phyloP scores from a whole-genome alignment of 805 yeast species.

The Spathaspora boniae region DNA sequence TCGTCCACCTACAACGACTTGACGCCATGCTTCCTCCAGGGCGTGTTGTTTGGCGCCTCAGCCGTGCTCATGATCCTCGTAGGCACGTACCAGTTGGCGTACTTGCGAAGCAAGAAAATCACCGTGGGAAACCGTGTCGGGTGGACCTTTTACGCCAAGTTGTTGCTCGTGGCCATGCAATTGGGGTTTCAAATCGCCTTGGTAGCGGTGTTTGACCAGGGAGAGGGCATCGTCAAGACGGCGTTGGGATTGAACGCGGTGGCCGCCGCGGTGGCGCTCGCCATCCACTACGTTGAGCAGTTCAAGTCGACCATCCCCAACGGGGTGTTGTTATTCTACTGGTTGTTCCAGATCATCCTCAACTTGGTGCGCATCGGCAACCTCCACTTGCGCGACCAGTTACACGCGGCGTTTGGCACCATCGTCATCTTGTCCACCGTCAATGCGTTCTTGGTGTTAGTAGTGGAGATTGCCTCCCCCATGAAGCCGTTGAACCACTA shows the following conservation, averaged over 20 bases:
- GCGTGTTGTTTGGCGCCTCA: constrained; percentile 40
- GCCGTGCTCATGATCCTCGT: constrained; percentile 41
- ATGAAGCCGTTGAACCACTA: constrained; percentile 20
- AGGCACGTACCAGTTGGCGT: constrained; percentile 36
- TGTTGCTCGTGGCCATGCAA: constrained; percentile 38
- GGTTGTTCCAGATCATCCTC: constrained; percentile 58
- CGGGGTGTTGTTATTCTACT: constrained; percentile 67
- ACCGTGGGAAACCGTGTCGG: constrained; percentile 25
- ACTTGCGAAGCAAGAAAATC: constrained; percentile 26
- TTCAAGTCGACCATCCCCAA: constrained; percentile 61
- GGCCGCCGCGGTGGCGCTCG: constrained; percentile 49
- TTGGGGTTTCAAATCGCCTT: constrained; percentile 30
- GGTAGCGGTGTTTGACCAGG: constrained; percentile 12
- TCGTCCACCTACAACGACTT: constrained; percentile 46
- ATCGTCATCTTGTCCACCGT: constrained; percentile 31
- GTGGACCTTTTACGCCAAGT: constrained; percentile 42
- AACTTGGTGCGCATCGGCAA: constrained; percentile 45
- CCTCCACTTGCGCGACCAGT: constrained; percentile 32
- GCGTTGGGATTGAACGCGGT: constrained; percentile 27
- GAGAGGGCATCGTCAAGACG: constrained; percentile 21
- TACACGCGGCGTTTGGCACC: constrained; percentile 17
- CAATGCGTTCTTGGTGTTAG: constrained; percentile 39
- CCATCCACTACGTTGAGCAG: constrained; percentile 69
- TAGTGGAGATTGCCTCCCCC: constrained; percentile 42
- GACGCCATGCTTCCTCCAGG: constrained; percentile 59